Base-by-base conservation (phyloP, 345 rosid species). In the Tarenaya hassleriana region DNA sequence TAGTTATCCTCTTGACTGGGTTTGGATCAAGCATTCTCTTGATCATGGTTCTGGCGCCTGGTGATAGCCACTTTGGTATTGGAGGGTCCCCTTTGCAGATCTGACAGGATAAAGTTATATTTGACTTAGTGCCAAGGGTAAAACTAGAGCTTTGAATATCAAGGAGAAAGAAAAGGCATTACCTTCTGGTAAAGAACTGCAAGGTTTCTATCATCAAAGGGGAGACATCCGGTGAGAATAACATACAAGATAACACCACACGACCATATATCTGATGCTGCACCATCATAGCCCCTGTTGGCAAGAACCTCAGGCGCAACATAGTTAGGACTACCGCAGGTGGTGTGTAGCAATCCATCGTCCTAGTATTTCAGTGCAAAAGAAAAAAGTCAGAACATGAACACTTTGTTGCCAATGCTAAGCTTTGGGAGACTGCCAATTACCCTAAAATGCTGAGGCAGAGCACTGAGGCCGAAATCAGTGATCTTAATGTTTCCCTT, bases 251-350 rank as follows among this genome's bases (percentile, higher is more conserved):
- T 81, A 38, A 92, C 94, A 4, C 98, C 98, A 20, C 96, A 87
- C 0, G 96, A 87, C 98, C 98, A 87, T 60, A 79, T 71, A 68
- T 92, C 98, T 7, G 96, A 82, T 16, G 94, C 73, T 50, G 95
- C 81, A 55, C 96, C 96, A 34, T 92, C 79, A 3, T 92, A 92
- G 10, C 98, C 98, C 74, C 77, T 72, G 61, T 84, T 92, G 8
- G 79, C 75, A 47, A 92, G 83, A 47, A 92, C 76, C 74, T 92
- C 98, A 1, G 98, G 98, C 1, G 98, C 98, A 47, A 92, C 90
- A 47, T 92, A 92, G 64, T 92, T 92, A n/a, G 98, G 98, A 60
- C 96, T 92, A 60, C 98, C 98, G 47, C 98, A 92, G 8, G 95
- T 87, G 50, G 98, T 92, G 59, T 87, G 98, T 66, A 92, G 68